Conservation (phyloP, 192 early-diverging fungal genomes). For the Radiomyces spectabilis region DNA sequence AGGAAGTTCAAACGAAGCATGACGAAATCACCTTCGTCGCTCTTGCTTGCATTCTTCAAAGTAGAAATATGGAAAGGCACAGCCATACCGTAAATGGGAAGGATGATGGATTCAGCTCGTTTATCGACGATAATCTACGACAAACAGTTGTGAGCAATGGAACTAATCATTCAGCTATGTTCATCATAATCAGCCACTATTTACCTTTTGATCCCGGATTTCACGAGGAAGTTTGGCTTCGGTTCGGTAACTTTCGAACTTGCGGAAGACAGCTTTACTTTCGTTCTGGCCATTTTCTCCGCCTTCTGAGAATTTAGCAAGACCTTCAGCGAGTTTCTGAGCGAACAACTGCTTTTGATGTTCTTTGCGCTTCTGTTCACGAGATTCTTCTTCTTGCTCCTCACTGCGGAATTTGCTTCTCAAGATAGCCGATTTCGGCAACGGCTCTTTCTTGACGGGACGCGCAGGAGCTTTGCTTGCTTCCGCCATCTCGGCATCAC, state of each 20-base stretch:
- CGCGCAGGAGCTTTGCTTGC: not conserved
- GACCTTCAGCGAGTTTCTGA: conserved; percentile 69
- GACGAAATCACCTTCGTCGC: conserved; percentile 86
- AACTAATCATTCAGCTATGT: not conserved
- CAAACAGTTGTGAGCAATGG: not conserved
- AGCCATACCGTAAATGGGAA: conserved; percentile 92
- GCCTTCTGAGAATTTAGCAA: conserved; percentile 67
- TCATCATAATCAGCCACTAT: not conserved
- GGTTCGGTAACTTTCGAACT: conserved; percentile 94
- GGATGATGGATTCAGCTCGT: conserved; percentile 77
- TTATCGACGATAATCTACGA: conserved; percentile 83
- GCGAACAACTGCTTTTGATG: conserved; percentile 87
- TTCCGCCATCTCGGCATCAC: conserved; percentile 6
- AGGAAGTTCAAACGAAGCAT: conserved; percentile 93
- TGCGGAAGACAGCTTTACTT: conserved; percentile 67
- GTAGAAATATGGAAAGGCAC: conserved; percentile 99
- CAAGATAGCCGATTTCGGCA: conserved; percentile 59
- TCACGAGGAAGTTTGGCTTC: conserved; percentile 82
- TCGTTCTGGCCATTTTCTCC: conserved; percentile 52
- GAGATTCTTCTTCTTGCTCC: conserved; percentile 69
- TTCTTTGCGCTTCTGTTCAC: conserved; percentile 65
- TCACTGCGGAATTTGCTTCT: conserved; percentile 77
- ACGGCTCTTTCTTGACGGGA: conserved; percentile 12
- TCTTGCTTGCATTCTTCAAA: conserved; percentile 89
- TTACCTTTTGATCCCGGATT: conserved; percentile 59